Base-by-base conservation (phyloP, 768 basidiomycete genomes). In the Infundibulicybe gibba region DNA sequence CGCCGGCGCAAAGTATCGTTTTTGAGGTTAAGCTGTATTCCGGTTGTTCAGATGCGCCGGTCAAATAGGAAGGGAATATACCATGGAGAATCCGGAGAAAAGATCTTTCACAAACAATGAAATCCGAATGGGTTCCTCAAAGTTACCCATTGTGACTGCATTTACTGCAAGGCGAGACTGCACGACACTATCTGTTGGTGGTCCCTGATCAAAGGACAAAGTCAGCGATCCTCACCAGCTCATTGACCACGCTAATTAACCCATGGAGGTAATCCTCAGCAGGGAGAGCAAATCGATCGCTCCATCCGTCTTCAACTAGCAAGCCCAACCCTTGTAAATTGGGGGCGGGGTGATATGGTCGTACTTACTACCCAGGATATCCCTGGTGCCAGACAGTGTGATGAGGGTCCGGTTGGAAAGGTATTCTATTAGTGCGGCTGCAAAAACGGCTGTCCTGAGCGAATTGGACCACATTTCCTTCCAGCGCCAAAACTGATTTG, bases 1-100 rank as follows among this genome's bases (percentile, higher is more conserved):
- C 88, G 69, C 49, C 87, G 77, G 3, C 89, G 81, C 14, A 92
- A 67, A 0, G 70, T 58, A 56, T 91, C 90, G 48, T 91, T 91
- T 59, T 91, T 91, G 15, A 92, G 69, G 56, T 90, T 92, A 12
- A 92, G 71, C 89, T 89, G 52, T 14, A 33, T 32, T 40, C 30
- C 35, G 21, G 48, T 5, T 49, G 13, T 31, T 14, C 20, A 21
- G 35, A 40, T 30, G 25, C 21, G 32, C 34, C 39, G 48, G 5
- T 6, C 17, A 37, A 35, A 35, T 32, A 17, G 32, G n/a, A 14
- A 41, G 38, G 20, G 12, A 19, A 52, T 61, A 47, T 54, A 85
- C 89, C 86, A 90, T 87, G 0, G 89, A 80, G 59, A 92, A 92
- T 11, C 89, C 89, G n/a, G 82, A 72, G 51, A 90, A 90, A 3